Evolutionary conservation across 140 eudicot genomes (phyloP).

Genomic region (Flaveria floridana): DNA sequence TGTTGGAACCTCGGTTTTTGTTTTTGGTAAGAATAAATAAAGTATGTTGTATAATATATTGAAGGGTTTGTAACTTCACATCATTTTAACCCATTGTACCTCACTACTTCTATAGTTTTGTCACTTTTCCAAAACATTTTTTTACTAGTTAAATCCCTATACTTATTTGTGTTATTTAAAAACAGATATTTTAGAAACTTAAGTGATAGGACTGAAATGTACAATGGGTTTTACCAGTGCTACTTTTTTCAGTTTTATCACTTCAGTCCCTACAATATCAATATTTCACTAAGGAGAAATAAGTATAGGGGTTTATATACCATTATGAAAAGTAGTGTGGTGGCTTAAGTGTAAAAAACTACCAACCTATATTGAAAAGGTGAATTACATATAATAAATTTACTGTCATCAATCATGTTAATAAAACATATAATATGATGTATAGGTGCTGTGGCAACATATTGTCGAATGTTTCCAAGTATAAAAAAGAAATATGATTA

Average conservation of each 20-base stretch:
- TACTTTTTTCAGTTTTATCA: neutral
- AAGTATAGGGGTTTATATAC: neutral
- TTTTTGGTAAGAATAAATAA: constrained; percentile 46
- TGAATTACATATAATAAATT: neutral
- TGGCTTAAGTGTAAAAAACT: neutral
- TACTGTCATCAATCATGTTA: neutral
- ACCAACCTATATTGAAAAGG: neutral
- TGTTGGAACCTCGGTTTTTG: constrained; percentile 58
- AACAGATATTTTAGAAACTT: neutral
- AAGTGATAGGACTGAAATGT: neutral
- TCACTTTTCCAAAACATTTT: neutral
- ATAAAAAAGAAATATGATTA: constrained; percentile 76
- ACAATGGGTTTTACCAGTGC: neutral
- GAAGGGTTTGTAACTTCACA: neutral
- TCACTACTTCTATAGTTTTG: neutral
- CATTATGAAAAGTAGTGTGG: neutral
- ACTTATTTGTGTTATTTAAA: neutral
- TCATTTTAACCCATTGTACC: neutral
- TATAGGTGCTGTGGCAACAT: constrained; percentile 71
- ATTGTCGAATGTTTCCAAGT: constrained; percentile 63
- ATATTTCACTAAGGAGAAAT: neutral
- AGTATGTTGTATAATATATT: neutral
- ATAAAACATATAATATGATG: neutral
- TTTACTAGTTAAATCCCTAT: neutral
- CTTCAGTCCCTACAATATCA: neutral